A percentile compares a stretch with the other conserved stretches of the same genome.
These are phyloP conservation scores for Salix koriyanagi DNA, from an alignment of 345 rosid species.

Conservation along the genomic window DNA sequence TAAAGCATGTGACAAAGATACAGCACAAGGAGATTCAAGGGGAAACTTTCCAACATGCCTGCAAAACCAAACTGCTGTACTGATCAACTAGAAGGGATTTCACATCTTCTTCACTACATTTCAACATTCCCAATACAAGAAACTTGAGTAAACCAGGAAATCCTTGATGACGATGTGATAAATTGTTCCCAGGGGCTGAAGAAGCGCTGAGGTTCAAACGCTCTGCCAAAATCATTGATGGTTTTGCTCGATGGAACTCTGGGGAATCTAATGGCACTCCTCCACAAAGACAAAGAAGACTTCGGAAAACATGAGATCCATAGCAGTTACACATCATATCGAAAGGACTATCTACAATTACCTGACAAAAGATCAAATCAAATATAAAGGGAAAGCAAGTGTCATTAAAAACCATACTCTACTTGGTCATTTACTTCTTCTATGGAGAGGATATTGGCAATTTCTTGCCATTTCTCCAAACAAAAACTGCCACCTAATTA, in stretches of 20 bases:
- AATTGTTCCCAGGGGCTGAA: conserved; percentile 29
- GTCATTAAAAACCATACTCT: neutral
- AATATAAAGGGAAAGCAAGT: neutral
- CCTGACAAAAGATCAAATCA: conserved; percentile 37
- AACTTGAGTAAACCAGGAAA: conserved; percentile 59
- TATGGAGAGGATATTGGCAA: neutral
- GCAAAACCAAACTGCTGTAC: conserved; percentile 82
- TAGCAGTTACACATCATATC: conserved; percentile 77
- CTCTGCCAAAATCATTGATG: conserved; percentile 55
- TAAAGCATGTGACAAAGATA: neutral
- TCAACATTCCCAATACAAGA: conserved; percentile 63
- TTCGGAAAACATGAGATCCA: conserved; percentile 92
- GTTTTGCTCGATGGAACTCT: conserved; percentile 60
- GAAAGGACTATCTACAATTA: conserved; percentile 48
- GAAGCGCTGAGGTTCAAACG: conserved; percentile 64
- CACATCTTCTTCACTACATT: conserved; percentile 43
- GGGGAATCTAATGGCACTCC: conserved; percentile 73
- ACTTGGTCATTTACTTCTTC: neutral
- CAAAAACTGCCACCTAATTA: neutral
- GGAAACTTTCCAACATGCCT: conserved; percentile 39
- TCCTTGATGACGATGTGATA: conserved; percentile 39
- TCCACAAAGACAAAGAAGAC: conserved; percentile 83
- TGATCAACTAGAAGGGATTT: conserved; percentile 61
- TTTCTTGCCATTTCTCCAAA: too few species aligned
- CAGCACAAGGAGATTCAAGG: neutral